Base-by-base conservation (phyloP, 2,329 filamentous ascomycete genomes). In the Pseudocercospora eumusae region DNA sequence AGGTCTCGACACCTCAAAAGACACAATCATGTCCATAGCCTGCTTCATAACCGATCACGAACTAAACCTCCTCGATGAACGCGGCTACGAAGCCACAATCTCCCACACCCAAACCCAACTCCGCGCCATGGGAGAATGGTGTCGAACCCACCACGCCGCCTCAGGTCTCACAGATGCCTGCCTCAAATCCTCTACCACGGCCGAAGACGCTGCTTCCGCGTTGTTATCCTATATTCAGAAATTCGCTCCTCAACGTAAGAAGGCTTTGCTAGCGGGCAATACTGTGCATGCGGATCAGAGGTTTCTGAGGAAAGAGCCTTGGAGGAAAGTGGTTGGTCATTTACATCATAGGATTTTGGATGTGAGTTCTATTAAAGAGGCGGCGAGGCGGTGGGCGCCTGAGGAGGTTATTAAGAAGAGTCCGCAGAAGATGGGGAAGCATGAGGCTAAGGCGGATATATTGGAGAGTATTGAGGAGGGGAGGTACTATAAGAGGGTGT, bases 391-490 rank as follows among this genome's bases (percentile, higher is more conserved):
- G 50, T 99, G 95, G 93, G 88, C 86, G 47, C 82, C 83, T 1
- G 75, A 80, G n/a, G 81, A 84, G 7, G 75, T 90, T 8, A 72
- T 90, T 64, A 79, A 80, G 59, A 80, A 81, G 49, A 86, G 85
- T 27, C 93, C 93, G 11, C 76, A 73, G 65, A 98, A 98, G 81
- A 84, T 84, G 73, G 86, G 85, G 40, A 79, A 87, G 56, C 95
- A 99, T 79, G 86, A 93, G 76, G 95, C 95, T 0, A 87, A 84
- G 70, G 87, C 91, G 59, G 95, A 99, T 76, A 96, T 99, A 61
- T 76, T 97, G 64, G 95, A 99, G 80, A 98, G 93, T 77, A 97
- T 99, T 65, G 88, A 85, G 60, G 95, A 99, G 80, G 93, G 93
- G 59, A 86, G 81, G 71, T 97, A 90, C 74, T 98, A 96, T 76